Percentiles rank a stretch among this genome's conserved stretches.
phyloP scores from a whole-genome alignment of 768 basidiomycete species.

The Leccinum barrowsii region DNA sequence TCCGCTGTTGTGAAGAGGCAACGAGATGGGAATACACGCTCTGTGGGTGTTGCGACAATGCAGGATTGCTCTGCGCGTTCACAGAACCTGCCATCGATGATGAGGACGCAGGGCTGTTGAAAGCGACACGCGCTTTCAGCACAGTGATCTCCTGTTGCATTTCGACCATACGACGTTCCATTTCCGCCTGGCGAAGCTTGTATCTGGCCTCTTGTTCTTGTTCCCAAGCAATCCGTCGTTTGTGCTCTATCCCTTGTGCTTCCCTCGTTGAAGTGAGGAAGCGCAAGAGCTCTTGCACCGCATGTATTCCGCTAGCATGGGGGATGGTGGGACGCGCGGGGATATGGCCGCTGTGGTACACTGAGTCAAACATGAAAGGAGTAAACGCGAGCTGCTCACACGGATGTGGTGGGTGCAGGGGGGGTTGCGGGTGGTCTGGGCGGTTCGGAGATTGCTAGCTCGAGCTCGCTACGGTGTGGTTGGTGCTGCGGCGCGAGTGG shows the following conservation, averaged over 20 bases:
- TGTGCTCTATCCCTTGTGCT: constrained; percentile 57
- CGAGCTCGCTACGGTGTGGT: constrained; percentile 64
- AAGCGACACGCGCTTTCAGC: constrained; percentile 40
- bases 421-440: constrained; percentile 24
- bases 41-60: constrained; percentile 7
- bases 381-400: constrained; percentile 30
- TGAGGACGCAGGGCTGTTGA: constrained; percentile 13
- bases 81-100: constrained; percentile 3
- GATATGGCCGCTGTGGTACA: constrained; percentile 6
- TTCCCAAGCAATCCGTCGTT: constrained; percentile 64
- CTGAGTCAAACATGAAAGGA: background rate
- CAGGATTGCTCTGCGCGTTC: background rate
- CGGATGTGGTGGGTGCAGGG: constrained; percentile 29
- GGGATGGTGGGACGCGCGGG: constrained; percentile 24
- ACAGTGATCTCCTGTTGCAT: constrained; percentile 52
- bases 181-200: constrained; percentile 51
- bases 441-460: constrained; percentile 53
- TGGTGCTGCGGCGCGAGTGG: constrained; percentile 35
- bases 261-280: constrained; percentile 54
- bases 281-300: constrained; percentile 60
- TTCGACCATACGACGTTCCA: constrained; percentile 52
- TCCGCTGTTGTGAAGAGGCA: constrained; percentile 24
- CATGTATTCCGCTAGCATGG: constrained; percentile 37
- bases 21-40: constrained; percentile 4
- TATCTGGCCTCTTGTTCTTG: constrained; percentile 63